A percentile compares a stretch with the other conserved stretches of the same genome.
Conservation (phyloP, 108 stramenopile species). For the Skeletonema marinoi region DNA sequence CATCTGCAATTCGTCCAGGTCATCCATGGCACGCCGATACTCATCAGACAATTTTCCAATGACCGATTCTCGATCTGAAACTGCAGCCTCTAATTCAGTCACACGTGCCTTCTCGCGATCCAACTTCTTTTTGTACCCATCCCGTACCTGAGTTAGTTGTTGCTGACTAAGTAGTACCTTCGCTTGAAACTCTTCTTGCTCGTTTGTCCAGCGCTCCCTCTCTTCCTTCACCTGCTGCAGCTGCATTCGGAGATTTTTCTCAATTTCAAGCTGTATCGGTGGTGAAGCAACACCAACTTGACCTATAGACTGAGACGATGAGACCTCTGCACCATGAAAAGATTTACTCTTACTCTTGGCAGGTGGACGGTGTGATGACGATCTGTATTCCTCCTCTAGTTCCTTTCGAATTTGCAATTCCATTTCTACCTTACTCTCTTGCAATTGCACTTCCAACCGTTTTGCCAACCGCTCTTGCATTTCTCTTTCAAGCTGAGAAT, state of each 20-base stretch:
- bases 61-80: slow-evolving; percentile 14
- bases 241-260: slow-evolving; percentile 23
- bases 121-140: slow-evolving; percentile 32
- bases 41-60: slow-evolving; percentile 30
- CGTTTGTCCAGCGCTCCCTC: slow-evolving; percentile 30
- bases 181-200: slow-evolving; percentile 32
- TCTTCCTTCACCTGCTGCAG: slow-evolving; percentile 27
- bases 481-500: slow-evolving; percentile 30
- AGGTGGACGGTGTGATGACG: slow-evolving; percentile 5
- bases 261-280: slow-evolving; percentile 4
- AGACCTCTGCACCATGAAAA: neutral
- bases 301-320: neutral
- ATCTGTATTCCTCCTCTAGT: slow-evolving; percentile 23
- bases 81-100: slow-evolving; percentile 21
- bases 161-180: slow-evolving; percentile 21
- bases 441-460: slow-evolving; percentile 26
- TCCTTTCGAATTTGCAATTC: slow-evolving; percentile 28
- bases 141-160: slow-evolving; percentile 27
- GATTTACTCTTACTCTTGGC: slow-evolving; percentile 8
- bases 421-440: slow-evolving; percentile 23
- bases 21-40: slow-evolving; percentile 4
- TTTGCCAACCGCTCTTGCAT: slow-evolving; percentile 38
- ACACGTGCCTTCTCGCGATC: slow-evolving; percentile 24
- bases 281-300: neutral
- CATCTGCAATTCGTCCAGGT: slow-evolving; percentile 9